Conservation (phyloP, 495 filamentous ascomycete species). For the Tuber aestivum region DNA sequence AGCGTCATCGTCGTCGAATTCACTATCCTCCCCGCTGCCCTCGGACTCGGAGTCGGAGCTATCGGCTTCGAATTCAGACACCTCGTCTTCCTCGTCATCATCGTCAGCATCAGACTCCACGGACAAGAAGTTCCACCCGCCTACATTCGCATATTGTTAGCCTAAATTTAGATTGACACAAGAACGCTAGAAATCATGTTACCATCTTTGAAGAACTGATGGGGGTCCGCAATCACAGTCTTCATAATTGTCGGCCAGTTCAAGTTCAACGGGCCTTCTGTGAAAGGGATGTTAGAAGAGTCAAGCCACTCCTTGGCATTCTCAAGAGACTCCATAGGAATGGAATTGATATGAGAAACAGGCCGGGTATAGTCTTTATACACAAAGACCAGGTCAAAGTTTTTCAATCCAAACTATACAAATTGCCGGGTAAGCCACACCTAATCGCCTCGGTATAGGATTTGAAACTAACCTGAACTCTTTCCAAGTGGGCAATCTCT, state of each 20-base stretch:
- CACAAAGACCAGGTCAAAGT: slow-evolving; percentile 96
- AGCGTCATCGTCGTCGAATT: slow-evolving; percentile 70
- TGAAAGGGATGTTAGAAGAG: slow-evolving; percentile 85
- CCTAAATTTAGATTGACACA: neutral
- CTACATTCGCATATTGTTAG: slow-evolving; percentile 24
- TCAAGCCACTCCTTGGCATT: slow-evolving; percentile 98
- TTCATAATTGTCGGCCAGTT: slow-evolving; percentile 99
- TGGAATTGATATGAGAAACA: slow-evolving; percentile 93
- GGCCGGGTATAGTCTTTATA: slow-evolving; percentile 90
- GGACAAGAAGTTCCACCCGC: slow-evolving; percentile 84
- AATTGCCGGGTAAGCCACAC: slow-evolving; percentile 9
- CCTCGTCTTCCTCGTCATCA: slow-evolving; percentile 72
- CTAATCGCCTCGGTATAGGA: neutral
- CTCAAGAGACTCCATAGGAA: slow-evolving; percentile 90
- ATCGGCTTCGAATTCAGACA: slow-evolving; percentile 81
- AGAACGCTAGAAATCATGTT: neutral
- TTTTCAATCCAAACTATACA: slow-evolving; percentile 83
- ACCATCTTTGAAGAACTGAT: slow-evolving; percentile 89
- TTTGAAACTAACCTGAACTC: slow-evolving; percentile 62
- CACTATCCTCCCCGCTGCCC: slow-evolving; percentile 77
- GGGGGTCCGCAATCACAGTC: slow-evolving; percentile 86
- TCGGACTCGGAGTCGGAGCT: slow-evolving; percentile 75
- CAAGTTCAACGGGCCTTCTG: slow-evolving; percentile 91
- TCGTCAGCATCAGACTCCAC: slow-evolving; percentile 84
- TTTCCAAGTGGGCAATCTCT: slow-evolving; percentile 91